These are phyloP conservation scores for Pyrenopolyporus hunteri DNA, from an alignment of 495 filamentous ascomycete genomes.

Conservation along the genomic window DNA sequence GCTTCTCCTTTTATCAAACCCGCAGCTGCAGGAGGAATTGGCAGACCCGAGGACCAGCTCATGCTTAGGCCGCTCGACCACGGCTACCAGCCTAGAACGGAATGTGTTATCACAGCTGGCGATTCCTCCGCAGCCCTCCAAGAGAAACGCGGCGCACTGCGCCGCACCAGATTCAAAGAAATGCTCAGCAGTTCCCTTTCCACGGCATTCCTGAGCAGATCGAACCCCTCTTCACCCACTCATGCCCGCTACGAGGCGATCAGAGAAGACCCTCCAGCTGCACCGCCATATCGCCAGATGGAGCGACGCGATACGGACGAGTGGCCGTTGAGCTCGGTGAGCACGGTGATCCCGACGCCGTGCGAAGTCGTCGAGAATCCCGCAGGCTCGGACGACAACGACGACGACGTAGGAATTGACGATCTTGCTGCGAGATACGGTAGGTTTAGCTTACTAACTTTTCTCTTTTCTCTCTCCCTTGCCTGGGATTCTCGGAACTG, in stretches of 20 bases:
- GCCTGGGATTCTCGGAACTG: neutral
- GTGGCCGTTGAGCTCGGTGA: conserved; percentile 12
- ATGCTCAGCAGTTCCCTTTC: conserved; percentile 26
- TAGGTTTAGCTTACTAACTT: neutral
- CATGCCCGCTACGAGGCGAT: conserved; percentile 17
- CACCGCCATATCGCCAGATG: neutral
- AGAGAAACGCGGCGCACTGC: conserved; percentile 1
- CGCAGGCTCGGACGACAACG: neutral
- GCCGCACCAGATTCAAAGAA: conserved; percentile 29
- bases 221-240: neutral
- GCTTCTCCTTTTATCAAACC: neutral
- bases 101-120: conserved; percentile 21
- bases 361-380: neutral
- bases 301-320: conserved; percentile 12
- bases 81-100: conserved; percentile 19
- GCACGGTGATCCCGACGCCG: too few relatives aligned
- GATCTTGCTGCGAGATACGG: conserved; percentile 30
- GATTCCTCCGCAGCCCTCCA: neutral
- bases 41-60: neutral
- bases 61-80: conserved; percentile 13
- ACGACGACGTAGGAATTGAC: conserved; percentile 13
- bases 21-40: neutral
- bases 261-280: neutral
- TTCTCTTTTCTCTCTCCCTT: neutral
- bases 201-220: neutral